Evolutionary conservation across 1,284 basidiomycete species (phyloP), one percentile per base, ranked within the genome.

Genomic region (Cryptococcus jaspeensis): DNA sequence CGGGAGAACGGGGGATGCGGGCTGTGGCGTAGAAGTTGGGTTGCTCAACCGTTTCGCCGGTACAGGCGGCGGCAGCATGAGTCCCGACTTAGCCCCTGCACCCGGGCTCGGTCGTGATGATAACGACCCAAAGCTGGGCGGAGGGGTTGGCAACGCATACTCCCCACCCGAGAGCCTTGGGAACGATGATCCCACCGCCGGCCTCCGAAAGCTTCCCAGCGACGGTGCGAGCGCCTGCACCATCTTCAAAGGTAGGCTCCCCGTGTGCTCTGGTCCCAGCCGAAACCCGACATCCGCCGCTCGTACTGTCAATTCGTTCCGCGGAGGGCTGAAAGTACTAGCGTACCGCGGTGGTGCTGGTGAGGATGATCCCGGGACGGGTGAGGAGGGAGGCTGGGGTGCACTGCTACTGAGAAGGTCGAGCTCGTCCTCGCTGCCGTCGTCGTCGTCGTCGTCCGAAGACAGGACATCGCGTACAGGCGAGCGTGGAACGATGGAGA

Each of bases 41-140:
- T 18, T 13, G 18, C 9, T n/a, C 16, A 37, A 13, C n/a, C 37
- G n/a, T 9, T 39, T 23, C 13, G 42, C 37, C 5, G 67, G 67
- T 9, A 70, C 55, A 22, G 68, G 64, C 7, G 68, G 68, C 23
- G 68, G 68, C 4, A 65, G 57, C 68, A 70, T 70, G 47, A 65
- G 39, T 4, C 60, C 64, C 8, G 55, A 25, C 13, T n/a, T 41
- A 3, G 47, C 28, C 11, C 38, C 20, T 1, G 7, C 39, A 15
- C 13, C 52, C 8, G 32, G 39, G 16, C 11, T 57, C 1, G 52
- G 32, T 35, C 50, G 32, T 0, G 58, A 41, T 13, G 44, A 43
- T 4, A 39, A 45, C 13, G 60, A 55, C 8, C 50, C 58, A 35
- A 54, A 55, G 50, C 64, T 63, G 15, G 50, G 45, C 8, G 67